Conservation (phyloP, 139 green algal genomes). For the Coccomyxa sp. region DNA sequence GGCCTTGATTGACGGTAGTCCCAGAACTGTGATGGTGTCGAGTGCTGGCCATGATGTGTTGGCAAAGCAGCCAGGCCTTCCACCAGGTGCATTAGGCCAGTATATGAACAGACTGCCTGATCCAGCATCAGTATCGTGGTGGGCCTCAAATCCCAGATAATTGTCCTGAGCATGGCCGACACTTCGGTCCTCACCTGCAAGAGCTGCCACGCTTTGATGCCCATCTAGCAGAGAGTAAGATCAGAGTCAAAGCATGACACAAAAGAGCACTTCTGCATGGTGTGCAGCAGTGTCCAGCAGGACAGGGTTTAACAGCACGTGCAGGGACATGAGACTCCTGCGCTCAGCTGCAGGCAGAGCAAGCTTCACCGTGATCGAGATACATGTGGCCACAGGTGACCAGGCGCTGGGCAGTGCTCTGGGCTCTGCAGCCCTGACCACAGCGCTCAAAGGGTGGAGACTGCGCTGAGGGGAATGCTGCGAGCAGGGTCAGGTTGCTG, state of each 20-base stretch:
- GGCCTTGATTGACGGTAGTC: neutral
- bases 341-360: neutral
- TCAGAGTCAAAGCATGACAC: no score
- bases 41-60: neutral
- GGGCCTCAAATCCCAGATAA: neutral
- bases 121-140: neutral
- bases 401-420: neutral
- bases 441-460: neutral
- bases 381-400: conserved; percentile 4
- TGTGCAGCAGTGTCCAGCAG: no score
- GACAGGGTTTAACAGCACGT: no score
- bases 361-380: neutral
- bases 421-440: neutral
- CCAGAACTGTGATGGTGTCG: neutral
- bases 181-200: neutral
- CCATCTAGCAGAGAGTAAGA: no score
- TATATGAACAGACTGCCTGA: neutral
- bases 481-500: neutral
- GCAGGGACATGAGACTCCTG: no score
- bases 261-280: no score
- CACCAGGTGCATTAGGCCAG: neutral
- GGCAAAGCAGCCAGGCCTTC: neutral
- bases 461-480: neutral
- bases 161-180: neutral
- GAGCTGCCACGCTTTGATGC: no score